Evolutionary conservation across 495 filamentous ascomycete genomes (phyloP), one percentile per base, ranked within the genome.

Genomic region (Rhizodiscina lignyota): DNA sequence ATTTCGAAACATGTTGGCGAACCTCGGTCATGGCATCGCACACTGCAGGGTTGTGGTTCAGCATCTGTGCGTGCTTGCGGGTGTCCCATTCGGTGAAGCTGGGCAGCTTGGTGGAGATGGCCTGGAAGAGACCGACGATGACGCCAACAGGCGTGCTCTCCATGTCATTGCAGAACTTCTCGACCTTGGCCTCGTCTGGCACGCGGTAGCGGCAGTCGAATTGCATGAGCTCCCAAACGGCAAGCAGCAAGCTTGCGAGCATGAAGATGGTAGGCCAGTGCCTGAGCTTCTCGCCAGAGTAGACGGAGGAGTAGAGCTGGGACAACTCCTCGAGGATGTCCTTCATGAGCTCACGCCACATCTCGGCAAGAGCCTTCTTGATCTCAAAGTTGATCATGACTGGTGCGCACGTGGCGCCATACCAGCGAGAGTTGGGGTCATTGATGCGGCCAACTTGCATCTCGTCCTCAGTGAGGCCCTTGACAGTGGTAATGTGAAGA

Each of bases 361-460:
- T 84, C 48, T 83, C 80, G 21, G 83, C 84, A 64, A 94, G 74
- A 32, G 85, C 85, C 51, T 74, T 82, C 67, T 94, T 94, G 59
- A 94, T 79, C 61, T 93, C 82, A 70, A 94, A 93, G 63, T 93
- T 93, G 71, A 94, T 87, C 84, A 93, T 89, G 42, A 93, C 83
- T 2, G 85, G 85, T 12, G 85, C 85, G 44, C 89, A 70, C 18
- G 73, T 84, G 67, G 87, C 85, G 51, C 85, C 85, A 39, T 62
- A 68, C 67, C 77, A 92, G 42, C 77, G 85, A 37, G 81, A 87
- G 19, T 69, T 63, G 37, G 74, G 64, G 42, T 82, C 74, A 22
- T 81, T 65, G 39, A 94, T 85, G 62, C 77, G 76, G 45, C 85
- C 85, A 33, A 75, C 59, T 59, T 84, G 69, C 16, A 62, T 54